Percentiles rank a stretch among this genome's conserved stretches.
Evolutionary conservation across 192 early-diverging fungal species (phyloP).

Genomic region (Gryganskiella cystojenkinii): DNA sequence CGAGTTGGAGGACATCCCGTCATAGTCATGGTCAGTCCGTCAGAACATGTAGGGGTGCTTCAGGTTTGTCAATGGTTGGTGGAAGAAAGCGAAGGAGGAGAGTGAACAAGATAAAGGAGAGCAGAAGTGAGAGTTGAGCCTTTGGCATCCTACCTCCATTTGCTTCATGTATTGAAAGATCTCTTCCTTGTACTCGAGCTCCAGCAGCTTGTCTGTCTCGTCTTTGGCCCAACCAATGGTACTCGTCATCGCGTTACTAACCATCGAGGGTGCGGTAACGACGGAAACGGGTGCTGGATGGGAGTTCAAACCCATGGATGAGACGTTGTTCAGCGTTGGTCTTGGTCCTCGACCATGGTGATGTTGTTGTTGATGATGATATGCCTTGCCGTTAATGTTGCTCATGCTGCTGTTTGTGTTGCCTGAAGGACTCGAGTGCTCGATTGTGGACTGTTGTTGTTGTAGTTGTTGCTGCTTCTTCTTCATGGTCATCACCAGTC

Average conservation of each 20-base stretch:
- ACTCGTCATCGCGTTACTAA: conserved; percentile 52
- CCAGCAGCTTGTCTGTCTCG: conserved; percentile 40
- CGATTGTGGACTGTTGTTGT: conserved; percentile 18
- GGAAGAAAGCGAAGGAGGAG: background rate
- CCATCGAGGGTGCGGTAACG: conserved; percentile 15
- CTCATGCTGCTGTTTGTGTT: too few relatives aligned
- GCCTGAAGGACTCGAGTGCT: background rate
- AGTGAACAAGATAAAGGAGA: background rate
- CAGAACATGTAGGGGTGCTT: too few relatives aligned
- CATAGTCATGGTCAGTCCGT: too few relatives aligned
- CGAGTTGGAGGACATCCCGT: too few relatives aligned
- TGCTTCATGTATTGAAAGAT: conserved; percentile 56
- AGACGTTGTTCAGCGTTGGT: conserved; percentile 17
- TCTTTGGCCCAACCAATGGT: conserved; percentile 42
- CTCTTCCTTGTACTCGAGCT: conserved; percentile 52
- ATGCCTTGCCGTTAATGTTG: conserved; percentile 8
- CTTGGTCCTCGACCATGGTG: background rate
- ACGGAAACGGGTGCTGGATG: conserved; percentile 3
- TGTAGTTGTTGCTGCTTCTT: conserved; percentile 43
- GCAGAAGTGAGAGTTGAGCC: too few relatives aligned
- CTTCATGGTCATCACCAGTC: conserved; percentile 34
- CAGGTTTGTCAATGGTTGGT: background rate
- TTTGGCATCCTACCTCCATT: conserved; percentile 40
- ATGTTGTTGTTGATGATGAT: conserved; percentile 21
- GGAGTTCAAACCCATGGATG: conserved; percentile 1